Percentiles rank a stretch among this genome's conserved stretches.
Evolutionary conservation across 176 grass and related monocot genomes (phyloP).

Genomic region (Lolium rigidum): DNA sequence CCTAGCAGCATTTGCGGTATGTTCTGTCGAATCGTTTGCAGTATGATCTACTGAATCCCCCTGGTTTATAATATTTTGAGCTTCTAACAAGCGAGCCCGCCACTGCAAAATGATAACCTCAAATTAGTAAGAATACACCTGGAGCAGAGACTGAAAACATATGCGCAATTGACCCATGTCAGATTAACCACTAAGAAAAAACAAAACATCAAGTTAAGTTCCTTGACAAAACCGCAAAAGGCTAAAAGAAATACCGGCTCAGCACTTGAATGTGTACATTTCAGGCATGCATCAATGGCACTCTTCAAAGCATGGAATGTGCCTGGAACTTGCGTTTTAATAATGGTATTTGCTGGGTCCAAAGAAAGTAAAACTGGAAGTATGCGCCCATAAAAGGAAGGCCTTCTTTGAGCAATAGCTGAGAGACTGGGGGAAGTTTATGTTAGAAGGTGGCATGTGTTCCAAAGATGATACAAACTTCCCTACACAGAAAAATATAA

Average conservation of each 20-base stretch:
- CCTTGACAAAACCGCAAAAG: neutral
- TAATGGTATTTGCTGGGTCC: slow-evolving; percentile 80
- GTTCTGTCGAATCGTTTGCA: slow-evolving; percentile 47
- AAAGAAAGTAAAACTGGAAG: slow-evolving; percentile 90
- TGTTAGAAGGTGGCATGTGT: slow-evolving; percentile 24
- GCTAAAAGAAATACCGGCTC: slow-evolving; percentile 83
- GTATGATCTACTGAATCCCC: slow-evolving; percentile 51
- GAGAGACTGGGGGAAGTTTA: slow-evolving; percentile 72
- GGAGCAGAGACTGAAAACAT: slow-evolving; percentile 18
- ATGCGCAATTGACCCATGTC: neutral
- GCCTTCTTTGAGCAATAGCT: slow-evolving; percentile 88
- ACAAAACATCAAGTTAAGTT: neutral
- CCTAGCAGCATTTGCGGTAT: slow-evolving; percentile 44
- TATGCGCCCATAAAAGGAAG: slow-evolving; percentile 93
- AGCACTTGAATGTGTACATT: slow-evolving; percentile 98
- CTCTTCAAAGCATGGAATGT: slow-evolving; percentile 90
- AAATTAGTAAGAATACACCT: slow-evolving; percentile 28
- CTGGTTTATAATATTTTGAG: slow-evolving; percentile 65
- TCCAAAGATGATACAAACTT: slow-evolving; percentile 14
- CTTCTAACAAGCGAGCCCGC: slow-evolving; percentile 62
- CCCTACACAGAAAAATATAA: neutral
- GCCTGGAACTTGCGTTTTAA: slow-evolving; percentile 65
- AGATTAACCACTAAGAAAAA: slow-evolving; percentile 35
- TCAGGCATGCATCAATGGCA: slow-evolving; percentile 79
- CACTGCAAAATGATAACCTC: slow-evolving; percentile 55